These are phyloP conservation scores for Lactifluus subvellereus DNA, from an alignment of 768 basidiomycete genomes.

Conservation along the genomic window DNA sequence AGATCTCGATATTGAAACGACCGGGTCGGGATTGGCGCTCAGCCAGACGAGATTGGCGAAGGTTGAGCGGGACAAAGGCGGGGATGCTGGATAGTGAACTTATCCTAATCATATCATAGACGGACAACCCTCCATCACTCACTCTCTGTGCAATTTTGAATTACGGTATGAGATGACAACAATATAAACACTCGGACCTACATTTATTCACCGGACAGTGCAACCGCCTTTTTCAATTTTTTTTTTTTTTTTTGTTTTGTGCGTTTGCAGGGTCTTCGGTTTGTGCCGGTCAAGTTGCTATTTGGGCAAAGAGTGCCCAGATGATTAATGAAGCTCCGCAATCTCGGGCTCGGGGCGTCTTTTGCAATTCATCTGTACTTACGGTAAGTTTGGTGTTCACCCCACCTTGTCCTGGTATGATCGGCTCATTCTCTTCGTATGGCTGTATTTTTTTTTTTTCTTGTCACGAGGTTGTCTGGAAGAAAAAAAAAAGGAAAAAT, in stretches of 20 bases:
- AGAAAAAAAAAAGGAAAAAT: not conserved
- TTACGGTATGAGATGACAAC: too few relatives aligned
- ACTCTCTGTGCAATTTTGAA: not conserved
- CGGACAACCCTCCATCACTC: not conserved
- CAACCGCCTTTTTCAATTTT: too few relatives aligned
- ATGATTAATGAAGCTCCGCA: constrained; percentile 14
- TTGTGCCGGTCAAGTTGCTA: not conserved
- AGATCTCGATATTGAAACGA: constrained; percentile 19
- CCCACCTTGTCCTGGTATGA: not conserved
- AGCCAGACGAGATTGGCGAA: constrained; percentile 17
- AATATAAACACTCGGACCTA: too few relatives aligned
- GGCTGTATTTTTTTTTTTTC: not conserved
- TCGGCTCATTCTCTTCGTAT: not conserved
- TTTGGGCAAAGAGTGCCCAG: too few relatives aligned
- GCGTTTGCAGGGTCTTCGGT: not conserved
- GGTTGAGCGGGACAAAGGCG: constrained; percentile 17
- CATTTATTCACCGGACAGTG: too few relatives aligned
- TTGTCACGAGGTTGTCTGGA: not conserved
- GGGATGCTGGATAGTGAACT: not conserved
- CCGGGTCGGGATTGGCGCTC: constrained; percentile 19
- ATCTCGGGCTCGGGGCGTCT: not conserved
- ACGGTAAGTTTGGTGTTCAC: too few relatives aligned
- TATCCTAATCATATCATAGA: not conserved
- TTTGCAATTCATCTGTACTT: constrained; percentile 1
- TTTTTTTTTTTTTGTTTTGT: too few relatives aligned